phyloP scores from a whole-genome alignment of 805 yeast species.

The Candida sakaeoensis region DNA sequence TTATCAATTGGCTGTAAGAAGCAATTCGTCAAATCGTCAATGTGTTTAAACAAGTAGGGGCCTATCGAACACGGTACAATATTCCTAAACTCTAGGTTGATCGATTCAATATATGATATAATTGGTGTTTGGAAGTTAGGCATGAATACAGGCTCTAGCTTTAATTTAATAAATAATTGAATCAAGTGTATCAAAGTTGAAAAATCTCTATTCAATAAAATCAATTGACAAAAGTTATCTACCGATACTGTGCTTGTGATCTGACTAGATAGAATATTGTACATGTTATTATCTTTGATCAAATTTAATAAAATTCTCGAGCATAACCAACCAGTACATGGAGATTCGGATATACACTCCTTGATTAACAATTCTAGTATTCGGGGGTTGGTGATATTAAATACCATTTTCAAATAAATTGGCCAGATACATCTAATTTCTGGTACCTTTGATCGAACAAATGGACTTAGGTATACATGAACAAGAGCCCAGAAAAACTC shows the following conservation, averaged over 20 bases:
- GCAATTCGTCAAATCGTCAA: background rate
- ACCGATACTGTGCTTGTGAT: background rate
- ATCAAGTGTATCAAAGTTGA: conserved; percentile 3
- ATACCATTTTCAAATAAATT: background rate
- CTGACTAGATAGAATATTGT: background rate
- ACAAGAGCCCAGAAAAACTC: conserved; percentile 2
- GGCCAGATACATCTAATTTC: conserved; percentile 4
- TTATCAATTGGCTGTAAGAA: conserved; percentile 9
- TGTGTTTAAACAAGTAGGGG: background rate
- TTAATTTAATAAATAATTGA: conserved; percentile 1
- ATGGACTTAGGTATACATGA: background rate
- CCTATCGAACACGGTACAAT: background rate
- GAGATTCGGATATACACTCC: background rate
- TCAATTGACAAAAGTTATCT: background rate
- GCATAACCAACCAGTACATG: background rate
- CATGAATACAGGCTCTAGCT: background rate
- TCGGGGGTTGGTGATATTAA: background rate
- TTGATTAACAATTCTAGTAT: conserved; percentile 1
- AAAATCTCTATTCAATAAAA: conserved; percentile 2
- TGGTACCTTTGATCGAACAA: background rate
- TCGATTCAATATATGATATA: conserved; percentile 1
- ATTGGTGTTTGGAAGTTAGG: conserved; percentile 3
- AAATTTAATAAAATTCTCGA: conserved; percentile 2
- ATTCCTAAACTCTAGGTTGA: conserved; percentile 5
- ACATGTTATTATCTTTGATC: background rate